phyloP scores from a whole-genome alignment of 495 filamentous ascomycete species.

The Talaromyces liani region DNA sequence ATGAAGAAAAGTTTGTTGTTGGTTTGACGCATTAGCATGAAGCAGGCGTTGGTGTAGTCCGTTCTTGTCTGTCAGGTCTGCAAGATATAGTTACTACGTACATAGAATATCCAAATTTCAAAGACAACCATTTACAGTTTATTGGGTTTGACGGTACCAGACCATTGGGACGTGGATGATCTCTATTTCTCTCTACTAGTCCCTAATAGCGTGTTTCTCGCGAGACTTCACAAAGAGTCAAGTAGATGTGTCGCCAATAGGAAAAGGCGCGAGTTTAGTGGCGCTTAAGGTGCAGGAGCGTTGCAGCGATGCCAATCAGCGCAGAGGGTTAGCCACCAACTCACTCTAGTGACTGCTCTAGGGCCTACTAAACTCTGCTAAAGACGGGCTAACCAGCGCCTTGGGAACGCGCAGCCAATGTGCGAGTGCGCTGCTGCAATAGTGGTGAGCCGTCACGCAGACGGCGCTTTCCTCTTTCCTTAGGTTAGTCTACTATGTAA shows the following conservation, averaged over 20 bases:
- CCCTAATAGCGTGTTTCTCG: too few species aligned
- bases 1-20: background rate
- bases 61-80: background rate
- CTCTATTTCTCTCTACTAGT: background rate
- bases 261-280: background rate
- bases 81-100: background rate
- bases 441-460: slow-evolving; percentile 23
- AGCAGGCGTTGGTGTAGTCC: background rate
- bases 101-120: background rate
- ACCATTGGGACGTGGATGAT: background rate
- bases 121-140: background rate
- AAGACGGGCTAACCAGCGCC: slow-evolving; percentile 4
- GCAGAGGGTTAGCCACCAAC: background rate
- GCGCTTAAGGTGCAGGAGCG: slow-evolving; percentile 7
- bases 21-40: background rate
- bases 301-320: slow-evolving; percentile 1
- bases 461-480: slow-evolving; percentile 12
- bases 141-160: background rate
- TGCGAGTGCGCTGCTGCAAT: slow-evolving; percentile 14
- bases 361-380: background rate
- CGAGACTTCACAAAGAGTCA: background rate
- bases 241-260: background rate
- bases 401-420: slow-evolving; percentile 5
- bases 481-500: too few species aligned
- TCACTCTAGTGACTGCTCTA: background rate